Conservation (phyloP, 176 grass and related monocot genomes). For the Eleusine indica region DNA sequence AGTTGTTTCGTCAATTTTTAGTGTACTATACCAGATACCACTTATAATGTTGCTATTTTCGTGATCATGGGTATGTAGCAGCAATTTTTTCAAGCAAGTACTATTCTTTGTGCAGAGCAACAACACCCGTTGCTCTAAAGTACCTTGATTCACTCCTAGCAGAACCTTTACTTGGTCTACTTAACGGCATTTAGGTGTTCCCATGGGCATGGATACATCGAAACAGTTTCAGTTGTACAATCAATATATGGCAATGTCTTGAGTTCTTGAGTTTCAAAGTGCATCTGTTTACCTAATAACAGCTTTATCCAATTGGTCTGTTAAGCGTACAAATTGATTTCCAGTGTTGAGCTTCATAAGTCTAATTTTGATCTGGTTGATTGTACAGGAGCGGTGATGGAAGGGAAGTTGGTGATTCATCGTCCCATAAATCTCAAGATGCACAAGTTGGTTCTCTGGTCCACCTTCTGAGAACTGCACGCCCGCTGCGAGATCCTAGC, state of each 20-base stretch:
- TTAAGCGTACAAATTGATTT: slow-evolving; percentile 5
- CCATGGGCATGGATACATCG: background rate
- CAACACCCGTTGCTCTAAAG: background rate
- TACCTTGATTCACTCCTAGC: background rate
- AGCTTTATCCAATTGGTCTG: background rate
- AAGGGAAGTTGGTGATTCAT: slow-evolving; percentile 60
- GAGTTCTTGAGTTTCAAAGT: background rate
- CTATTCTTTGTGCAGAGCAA: background rate
- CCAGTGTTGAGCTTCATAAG: background rate
- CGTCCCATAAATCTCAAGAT: slow-evolving; percentile 82
- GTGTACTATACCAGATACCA: background rate
- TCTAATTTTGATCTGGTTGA: background rate
- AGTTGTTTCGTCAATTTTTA: background rate
- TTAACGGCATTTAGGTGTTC: background rate
- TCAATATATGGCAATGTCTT: slow-evolving; percentile 5
- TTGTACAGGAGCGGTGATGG: slow-evolving; percentile 69
- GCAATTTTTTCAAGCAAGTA: background rate
- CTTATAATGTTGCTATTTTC: background rate
- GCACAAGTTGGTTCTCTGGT: slow-evolving; percentile 81
- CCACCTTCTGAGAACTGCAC: slow-evolving; percentile 63
- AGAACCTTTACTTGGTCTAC: background rate
- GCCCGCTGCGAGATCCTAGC: slow-evolving; percentile 62
- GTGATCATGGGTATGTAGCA: slow-evolving; percentile 3
- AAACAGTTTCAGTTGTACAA: slow-evolving; percentile 9
- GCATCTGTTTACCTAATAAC: background rate